Evolutionary conservation across 768 basidiomycete genomes (phyloP).

Genomic region (Pisolithus marmoratus): DNA sequence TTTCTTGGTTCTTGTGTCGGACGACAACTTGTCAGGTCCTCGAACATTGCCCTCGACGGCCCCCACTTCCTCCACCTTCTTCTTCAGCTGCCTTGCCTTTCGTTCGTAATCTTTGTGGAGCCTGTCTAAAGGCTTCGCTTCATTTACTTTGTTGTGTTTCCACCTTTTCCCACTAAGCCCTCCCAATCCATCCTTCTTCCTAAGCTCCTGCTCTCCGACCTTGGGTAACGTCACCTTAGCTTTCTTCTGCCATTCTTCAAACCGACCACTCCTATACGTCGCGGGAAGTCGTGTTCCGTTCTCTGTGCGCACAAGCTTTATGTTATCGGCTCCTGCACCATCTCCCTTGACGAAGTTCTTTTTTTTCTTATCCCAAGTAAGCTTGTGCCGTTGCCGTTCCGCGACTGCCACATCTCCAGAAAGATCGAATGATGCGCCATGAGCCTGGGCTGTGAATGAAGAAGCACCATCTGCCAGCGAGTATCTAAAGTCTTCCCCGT

Average conservation of each 20-base stretch:
- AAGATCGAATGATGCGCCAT: conserved; percentile 75
- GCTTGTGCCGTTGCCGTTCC: conserved; percentile 51
- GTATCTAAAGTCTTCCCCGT: conserved; percentile 48
- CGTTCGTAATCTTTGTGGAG: conserved; percentile 67
- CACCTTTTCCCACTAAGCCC: conserved; percentile 52
- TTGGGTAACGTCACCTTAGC: conserved; percentile 66
- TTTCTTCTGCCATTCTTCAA: conserved; percentile 91
- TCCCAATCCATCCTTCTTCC: conserved; percentile 22
- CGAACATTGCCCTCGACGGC: conserved; percentile 23
- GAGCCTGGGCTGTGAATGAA: conserved; percentile 80
- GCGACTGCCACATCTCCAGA: conserved; percentile 60
- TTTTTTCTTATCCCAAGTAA: conserved; percentile 95
- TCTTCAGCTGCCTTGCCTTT: conserved; percentile 58
- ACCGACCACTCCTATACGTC: conserved; percentile 87
- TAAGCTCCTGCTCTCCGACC: conserved; percentile 76
- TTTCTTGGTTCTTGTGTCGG: conserved; percentile 30
- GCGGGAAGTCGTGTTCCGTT: conserved; percentile 88
- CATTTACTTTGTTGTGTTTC: conserved; percentile 60
- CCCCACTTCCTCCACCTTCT: conserved; percentile 38
- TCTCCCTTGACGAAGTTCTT: conserved; percentile 89
- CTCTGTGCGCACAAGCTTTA: conserved; percentile 91
- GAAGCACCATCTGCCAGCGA: conserved; percentile 85
- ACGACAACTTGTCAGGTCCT: conserved; percentile 16
- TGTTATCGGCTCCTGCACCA: conserved; percentile 83
- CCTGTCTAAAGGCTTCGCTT: conserved; percentile 76